Conservation (phyloP, 805 yeast species). For the Saturnispora bothae region DNA sequence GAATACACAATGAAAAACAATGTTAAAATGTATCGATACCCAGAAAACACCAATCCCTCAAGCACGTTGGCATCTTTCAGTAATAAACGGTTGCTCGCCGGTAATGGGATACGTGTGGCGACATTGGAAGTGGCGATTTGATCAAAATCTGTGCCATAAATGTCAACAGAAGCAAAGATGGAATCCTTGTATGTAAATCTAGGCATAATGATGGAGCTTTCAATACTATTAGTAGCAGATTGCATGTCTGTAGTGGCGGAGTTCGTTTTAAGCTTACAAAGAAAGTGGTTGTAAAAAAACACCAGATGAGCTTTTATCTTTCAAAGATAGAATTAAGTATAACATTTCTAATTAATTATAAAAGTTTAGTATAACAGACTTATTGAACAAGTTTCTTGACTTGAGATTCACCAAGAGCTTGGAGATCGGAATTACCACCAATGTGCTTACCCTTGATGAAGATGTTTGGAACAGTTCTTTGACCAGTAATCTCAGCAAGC, state of each 20-base stretch:
- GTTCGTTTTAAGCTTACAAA: not conserved
- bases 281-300: too few species aligned
- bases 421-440: conserved; percentile 91
- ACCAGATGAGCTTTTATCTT: too few species aligned
- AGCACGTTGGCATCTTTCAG: conserved; percentile 12
- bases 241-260: not conserved
- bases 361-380: not conserved
- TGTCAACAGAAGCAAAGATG: conserved; percentile 15
- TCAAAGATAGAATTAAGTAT: not conserved
- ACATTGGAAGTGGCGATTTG: conserved; percentile 1
- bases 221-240: conserved; percentile 10
- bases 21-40: conserved; percentile 13
- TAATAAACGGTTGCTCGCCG: conserved; percentile 17
- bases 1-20: conserved; percentile 9
- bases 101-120: conserved; percentile 7
- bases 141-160: conserved; percentile 15
- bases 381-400: conserved; percentile 8
- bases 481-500: conserved; percentile 68
- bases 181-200: conserved; percentile 16
- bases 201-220: conserved; percentile 24
- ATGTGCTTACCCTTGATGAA: conserved; percentile 86
- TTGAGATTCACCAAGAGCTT: conserved; percentile 40
- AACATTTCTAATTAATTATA: not conserved
- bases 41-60: conserved; percentile 11
- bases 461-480: conserved; percentile 87